These are phyloP conservation scores for Sclerotinia minor DNA, from an alignment of 2,329 filamentous ascomycete genomes.

Conservation along the genomic window DNA sequence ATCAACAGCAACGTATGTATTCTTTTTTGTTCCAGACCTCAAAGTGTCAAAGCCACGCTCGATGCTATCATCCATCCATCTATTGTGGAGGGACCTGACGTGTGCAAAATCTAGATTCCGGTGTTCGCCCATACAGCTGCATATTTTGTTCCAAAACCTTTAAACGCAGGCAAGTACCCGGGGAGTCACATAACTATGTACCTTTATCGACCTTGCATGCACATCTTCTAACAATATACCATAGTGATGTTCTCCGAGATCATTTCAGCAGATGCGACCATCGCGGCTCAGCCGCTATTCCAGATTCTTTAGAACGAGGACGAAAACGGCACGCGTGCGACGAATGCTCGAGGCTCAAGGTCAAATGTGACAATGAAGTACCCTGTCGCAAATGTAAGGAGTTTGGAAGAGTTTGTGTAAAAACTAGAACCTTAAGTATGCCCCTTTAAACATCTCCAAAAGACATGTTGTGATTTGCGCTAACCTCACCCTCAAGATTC, in stretches of 20 bases:
- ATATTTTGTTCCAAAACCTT: constrained; percentile 43
- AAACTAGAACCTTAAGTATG: constrained; percentile 34
- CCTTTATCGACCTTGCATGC: background rate
- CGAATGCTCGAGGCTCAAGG: constrained; percentile 41
- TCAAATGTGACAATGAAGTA: constrained; percentile 42
- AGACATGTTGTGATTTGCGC: constrained; percentile 13
- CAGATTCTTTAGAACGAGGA: constrained; percentile 40
- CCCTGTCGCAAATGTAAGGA: constrained; percentile 41
- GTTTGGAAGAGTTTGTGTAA: constrained; percentile 40
- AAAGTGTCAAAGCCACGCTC: background rate
- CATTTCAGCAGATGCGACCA: constrained; percentile 42
- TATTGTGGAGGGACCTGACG: constrained; percentile 17
- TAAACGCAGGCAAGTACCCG: constrained; percentile 40
- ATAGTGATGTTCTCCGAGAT: constrained; percentile 41
- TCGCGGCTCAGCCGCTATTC: constrained; percentile 38
- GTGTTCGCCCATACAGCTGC: constrained; percentile 40
- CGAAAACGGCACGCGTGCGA: constrained; percentile 42
- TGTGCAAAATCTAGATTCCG: constrained; percentile 36
- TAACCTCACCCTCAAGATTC: constrained; percentile 21
- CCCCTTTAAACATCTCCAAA: background rate
- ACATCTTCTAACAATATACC: background rate
- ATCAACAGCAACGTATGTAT: constrained; percentile 41
- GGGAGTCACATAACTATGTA: background rate
- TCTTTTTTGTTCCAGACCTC: background rate
- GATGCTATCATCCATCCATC: background rate